Percentiles rank a stretch among this genome's conserved stretches.
Evolutionary conservation across 176 grass and related monocot species (phyloP).

Genomic region (Avena atlantica): DNA sequence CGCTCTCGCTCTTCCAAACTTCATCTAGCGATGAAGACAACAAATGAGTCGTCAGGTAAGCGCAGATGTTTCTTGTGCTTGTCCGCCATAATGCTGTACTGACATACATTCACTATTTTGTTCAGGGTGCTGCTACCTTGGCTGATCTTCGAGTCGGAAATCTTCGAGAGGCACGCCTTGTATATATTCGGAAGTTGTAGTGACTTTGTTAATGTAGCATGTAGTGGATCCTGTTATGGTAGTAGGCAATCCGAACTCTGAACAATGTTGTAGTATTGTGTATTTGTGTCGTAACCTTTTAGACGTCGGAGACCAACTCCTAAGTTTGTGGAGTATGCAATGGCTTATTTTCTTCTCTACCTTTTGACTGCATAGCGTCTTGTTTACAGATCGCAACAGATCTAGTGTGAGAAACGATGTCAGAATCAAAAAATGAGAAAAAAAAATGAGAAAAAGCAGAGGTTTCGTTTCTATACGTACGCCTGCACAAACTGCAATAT

Average conservation of each 20-base stretch:
- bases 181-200: slow-evolving; percentile 23
- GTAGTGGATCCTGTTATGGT: not conserved
- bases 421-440: not conserved
- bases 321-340: not conserved
- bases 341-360: not conserved
- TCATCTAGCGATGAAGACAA: slow-evolving; percentile 55
- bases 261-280: not conserved
- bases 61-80: not conserved
- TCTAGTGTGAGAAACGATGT: not conserved
- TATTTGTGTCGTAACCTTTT: not conserved
- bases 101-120: not conserved
- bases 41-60: slow-evolving; percentile 45
- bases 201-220: not conserved
- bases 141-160: not conserved
- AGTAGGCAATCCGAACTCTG: not conserved
- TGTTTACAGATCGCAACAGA: not conserved
- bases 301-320: not conserved
- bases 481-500: not conserved
- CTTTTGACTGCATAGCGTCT: not conserved
- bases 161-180: not conserved
- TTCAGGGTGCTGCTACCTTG: slow-evolving; percentile 11
- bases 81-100: not conserved
- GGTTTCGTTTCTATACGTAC: no score
- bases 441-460: not conserved
- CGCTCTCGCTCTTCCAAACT: slow-evolving; percentile 60